Percentiles rank a stretch among this genome's conserved stretches.
Evolutionary conservation across 257 asterid species (phyloP).

Genomic region (Solanum infundibuliforme): DNA sequence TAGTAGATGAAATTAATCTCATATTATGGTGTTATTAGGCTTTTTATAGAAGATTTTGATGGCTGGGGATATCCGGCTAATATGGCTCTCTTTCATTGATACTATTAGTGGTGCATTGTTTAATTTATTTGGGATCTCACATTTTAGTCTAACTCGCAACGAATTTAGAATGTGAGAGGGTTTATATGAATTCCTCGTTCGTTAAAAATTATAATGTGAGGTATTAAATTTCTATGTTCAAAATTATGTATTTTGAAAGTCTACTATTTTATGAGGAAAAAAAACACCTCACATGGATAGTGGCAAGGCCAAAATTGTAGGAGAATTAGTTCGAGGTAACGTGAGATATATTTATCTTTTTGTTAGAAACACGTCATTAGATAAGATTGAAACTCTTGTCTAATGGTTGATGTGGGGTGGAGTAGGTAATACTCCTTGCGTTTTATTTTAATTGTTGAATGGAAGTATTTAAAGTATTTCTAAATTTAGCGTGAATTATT

Average conservation of each 20-base stretch:
- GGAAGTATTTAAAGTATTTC: no score
- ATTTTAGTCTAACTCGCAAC: background rate
- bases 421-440: background rate
- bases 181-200: background rate
- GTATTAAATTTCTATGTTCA: no score
- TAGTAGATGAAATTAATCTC: background rate
- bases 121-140: background rate
- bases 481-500: background rate
- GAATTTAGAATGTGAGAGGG: background rate
- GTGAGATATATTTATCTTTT: background rate
- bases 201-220: background rate
- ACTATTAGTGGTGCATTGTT: background rate
- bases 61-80: slow-evolving; percentile 7
- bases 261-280: background rate
- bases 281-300: background rate
- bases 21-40: background rate
- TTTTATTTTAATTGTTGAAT: no score
- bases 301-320: background rate
- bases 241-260: no score
- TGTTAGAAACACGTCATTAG: slow-evolving; percentile 1
- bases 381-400: background rate
- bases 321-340: background rate
- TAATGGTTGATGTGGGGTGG: background rate
- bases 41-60: slow-evolving; percentile 21
- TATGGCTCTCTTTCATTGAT: slow-evolving; percentile 1